Percentiles rank a stretch among this genome's conserved stretches.
phyloP scores from a whole-genome alignment of 2,329 filamentous ascomycete genomes.

The Xylaria sp. region DNA sequence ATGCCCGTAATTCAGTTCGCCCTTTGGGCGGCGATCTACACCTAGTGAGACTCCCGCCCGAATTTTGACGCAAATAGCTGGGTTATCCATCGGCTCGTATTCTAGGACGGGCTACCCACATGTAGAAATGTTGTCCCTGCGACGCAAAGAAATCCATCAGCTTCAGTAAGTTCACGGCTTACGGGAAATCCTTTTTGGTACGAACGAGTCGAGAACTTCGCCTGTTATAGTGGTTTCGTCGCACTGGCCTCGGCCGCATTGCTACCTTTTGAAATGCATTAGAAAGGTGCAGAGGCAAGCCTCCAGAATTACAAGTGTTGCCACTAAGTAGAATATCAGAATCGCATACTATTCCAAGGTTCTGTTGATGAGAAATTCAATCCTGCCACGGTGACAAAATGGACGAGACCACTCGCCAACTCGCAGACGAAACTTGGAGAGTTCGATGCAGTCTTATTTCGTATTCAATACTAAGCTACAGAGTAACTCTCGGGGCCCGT shows the following conservation, averaged over 20 bases:
- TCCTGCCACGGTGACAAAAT: background rate
- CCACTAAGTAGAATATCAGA: background rate
- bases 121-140: no score
- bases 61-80: no score
- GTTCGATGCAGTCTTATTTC: background rate
- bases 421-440: background rate
- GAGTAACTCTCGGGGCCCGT: background rate
- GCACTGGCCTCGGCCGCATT: background rate
- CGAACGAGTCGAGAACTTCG: background rate
- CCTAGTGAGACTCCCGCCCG: no score
- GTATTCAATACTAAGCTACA: background rate
- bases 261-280: background rate
- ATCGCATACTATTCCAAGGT: background rate
- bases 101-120: no score
- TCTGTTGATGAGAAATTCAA: background rate
- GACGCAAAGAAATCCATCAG: no score
- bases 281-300: background rate
- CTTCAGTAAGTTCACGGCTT: background rate
- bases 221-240: background rate
- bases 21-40: no score
- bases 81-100: no score
- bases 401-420: background rate
- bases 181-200: background rate
- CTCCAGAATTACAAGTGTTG: background rate
- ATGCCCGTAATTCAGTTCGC: no score